A percentile compares a stretch with the other conserved stretches of the same genome.
Evolutionary conservation across 2,329 filamentous ascomycete genomes (phyloP).

Genomic region (Fusarium odoratissimum): DNA sequence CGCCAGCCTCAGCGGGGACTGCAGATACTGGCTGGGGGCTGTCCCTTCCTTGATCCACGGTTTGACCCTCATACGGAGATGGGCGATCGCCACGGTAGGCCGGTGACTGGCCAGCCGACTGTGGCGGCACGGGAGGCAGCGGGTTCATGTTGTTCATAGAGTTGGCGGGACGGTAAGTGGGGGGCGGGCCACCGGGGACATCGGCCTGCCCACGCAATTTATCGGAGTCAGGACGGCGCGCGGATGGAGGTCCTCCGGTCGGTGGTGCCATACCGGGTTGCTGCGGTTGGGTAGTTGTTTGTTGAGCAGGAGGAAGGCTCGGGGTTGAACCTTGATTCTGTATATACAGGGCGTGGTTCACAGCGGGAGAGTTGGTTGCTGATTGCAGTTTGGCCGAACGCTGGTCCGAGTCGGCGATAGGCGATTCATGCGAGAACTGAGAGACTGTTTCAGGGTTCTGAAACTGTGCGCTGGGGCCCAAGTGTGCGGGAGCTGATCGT

Average conservation of each 20-base stretch:
- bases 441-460: constrained; percentile 70
- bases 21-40: constrained; percentile 65
- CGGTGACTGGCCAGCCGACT: constrained; percentile 46
- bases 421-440: constrained; percentile 72
- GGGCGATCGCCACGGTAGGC: constrained; percentile 56
- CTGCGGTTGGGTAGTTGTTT: constrained; percentile 43
- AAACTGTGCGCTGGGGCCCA: constrained; percentile 47
- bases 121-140: constrained; percentile 55
- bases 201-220: constrained; percentile 59
- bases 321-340: constrained; percentile 51
- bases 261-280: constrained; percentile 61
- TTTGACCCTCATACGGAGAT: constrained; percentile 58
- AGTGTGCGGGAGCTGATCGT: constrained; percentile 51
- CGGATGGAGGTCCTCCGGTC: constrained; percentile 55
- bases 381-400: constrained; percentile 56
- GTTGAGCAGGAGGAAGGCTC: constrained; percentile 46
- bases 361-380: constrained; percentile 57
- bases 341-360: constrained; percentile 53
- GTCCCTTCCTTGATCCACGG: constrained; percentile 63
- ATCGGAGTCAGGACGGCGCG: constrained; percentile 63
- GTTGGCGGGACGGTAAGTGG: constrained; percentile 65
- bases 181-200: constrained; percentile 59
- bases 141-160: constrained; percentile 57
- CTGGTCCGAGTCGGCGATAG: constrained; percentile 61
- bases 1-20: constrained; percentile 51